A percentile compares a stretch with the other conserved stretches of the same genome.
These are phyloP conservation scores for Xanthoparmelia taractica DNA, from an alignment of 495 filamentous ascomycete species.

Conservation along the genomic window DNA sequence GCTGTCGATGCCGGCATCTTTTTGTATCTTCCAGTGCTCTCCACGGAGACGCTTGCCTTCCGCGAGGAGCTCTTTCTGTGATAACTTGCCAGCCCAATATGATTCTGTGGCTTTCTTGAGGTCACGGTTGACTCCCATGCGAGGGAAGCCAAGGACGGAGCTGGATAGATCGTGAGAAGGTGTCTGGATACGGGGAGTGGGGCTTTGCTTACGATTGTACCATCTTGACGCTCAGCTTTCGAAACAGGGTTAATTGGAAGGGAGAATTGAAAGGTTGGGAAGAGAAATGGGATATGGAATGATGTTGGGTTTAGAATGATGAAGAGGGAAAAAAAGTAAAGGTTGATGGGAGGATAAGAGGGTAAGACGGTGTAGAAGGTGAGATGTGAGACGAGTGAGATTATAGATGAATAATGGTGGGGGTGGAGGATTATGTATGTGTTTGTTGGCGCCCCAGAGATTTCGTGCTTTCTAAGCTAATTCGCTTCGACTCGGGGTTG, in stretches of 20 bases:
- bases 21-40: slow-evolving; percentile 98
- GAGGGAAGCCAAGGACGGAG: slow-evolving; percentile 75
- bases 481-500: neutral
- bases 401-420: neutral
- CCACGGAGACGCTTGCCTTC: slow-evolving; percentile 95
- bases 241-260: slow-evolving; percentile 9
- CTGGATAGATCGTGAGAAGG: slow-evolving; percentile 25
- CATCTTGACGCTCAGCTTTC: slow-evolving; percentile 49
- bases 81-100: slow-evolving; percentile 92
- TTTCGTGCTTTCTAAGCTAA: neutral
- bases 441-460: neutral
- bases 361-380: neutral
- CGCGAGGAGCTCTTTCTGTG: slow-evolving; percentile 72
- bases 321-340: neutral
- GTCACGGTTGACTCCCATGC: slow-evolving; percentile 96
- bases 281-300: too few species aligned
- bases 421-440: neutral
- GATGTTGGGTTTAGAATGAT: neutral
- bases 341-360: neutral
- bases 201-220: slow-evolving; percentile 60
- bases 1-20: slow-evolving; percentile 89
- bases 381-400: neutral
- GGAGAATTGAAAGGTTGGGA: neutral
- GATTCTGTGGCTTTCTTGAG: slow-evolving; percentile 99
- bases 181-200: neutral